These are phyloP conservation scores for Bjerkandera adusta DNA, from an alignment of 1,284 basidiomycete genomes.

Conservation along the genomic window DNA sequence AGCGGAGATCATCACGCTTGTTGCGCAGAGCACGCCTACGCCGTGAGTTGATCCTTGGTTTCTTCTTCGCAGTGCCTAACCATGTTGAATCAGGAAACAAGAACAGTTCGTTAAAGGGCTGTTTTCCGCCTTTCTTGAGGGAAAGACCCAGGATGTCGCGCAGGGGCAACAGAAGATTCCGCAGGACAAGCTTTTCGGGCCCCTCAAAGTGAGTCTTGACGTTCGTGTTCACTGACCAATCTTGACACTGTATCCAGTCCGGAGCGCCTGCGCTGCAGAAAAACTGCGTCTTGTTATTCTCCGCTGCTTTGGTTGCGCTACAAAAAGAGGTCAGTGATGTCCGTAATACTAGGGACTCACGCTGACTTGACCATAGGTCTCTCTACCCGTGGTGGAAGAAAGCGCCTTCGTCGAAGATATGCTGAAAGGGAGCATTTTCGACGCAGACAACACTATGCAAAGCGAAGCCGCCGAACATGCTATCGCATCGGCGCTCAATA, in stretches of 20 bases:
- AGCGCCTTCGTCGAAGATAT: slow-evolving; percentile 51
- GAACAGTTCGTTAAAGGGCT: slow-evolving; percentile 52
- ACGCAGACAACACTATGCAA: slow-evolving; percentile 54
- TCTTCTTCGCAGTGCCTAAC: neutral
- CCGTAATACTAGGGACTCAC: neutral
- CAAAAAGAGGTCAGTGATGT: slow-evolving; percentile 56
- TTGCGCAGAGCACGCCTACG: slow-evolving; percentile 60
- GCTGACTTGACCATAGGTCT: slow-evolving; percentile 38
- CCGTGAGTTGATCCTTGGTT: slow-evolving; percentile 48
- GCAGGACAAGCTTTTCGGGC: slow-evolving; percentile 35
- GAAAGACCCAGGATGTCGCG: slow-evolving; percentile 53
- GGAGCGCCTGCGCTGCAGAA: slow-evolving; percentile 48
- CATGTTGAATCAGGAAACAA: slow-evolving; percentile 44
- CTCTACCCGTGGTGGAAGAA: slow-evolving; percentile 44
- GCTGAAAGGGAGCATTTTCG: slow-evolving; percentile 55
- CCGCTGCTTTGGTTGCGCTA: slow-evolving; percentile 61
- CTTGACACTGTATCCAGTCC: slow-evolving; percentile 32
- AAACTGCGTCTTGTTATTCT: slow-evolving; percentile 65
- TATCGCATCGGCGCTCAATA: slow-evolving; percentile 74
- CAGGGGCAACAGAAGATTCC: slow-evolving; percentile 51
- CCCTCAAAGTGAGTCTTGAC: slow-evolving; percentile 43
- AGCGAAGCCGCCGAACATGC: slow-evolving; percentile 58
- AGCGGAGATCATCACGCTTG: slow-evolving; percentile 63
- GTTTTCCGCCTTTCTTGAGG: slow-evolving; percentile 59
- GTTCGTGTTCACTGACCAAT: slow-evolving; percentile 1